Evolutionary conservation across 2,329 filamentous ascomycete species (phyloP), one percentile per base, ranked within the genome.

Genomic region (Neonectria sp.): DNA sequence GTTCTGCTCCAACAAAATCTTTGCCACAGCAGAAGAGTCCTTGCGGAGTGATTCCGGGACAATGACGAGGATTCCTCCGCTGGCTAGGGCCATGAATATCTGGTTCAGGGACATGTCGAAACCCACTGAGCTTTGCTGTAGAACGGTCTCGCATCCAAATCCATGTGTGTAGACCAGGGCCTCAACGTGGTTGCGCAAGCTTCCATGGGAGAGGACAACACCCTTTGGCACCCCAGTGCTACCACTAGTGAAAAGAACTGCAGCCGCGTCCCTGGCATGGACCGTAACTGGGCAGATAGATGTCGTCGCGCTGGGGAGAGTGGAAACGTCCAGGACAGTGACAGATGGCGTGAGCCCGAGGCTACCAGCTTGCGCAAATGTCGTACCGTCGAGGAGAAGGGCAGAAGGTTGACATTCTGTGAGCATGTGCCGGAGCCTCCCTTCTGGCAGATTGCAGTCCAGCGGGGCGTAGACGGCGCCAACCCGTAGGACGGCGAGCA

Each of bases 221-320:
- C 83, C 83, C 72, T 86, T 86, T 2, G 84, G 84, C 0, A 53
- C 72, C 40, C 79, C 75, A 15, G 80, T 78, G 6, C 73, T 73
- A 46, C 79, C 73, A 56, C 77, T 76, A 33, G 76, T 77, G 72
- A 74, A 85, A 3, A 83, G 65, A 6, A 72, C 62, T 15, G 17
- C 15, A 9, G 60, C 60, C 2, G 53, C 13, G 25, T 63, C 25
- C 4, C 2, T 63, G 46, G 6, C 13, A 15, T 63, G 35, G 9
- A 25, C 46, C 6, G 4, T 7, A 21, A 49, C 12, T 51, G 31
- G 9, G 33, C n/a, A 8, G 60, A 15, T 45, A 43, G 27, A 33
- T 43, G 29, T 15, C 37, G 6, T 11, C n/a, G 24, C 24, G 13
- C 4, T 27, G 17, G 48, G n/a, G 31, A 29, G 6, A 37, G 6